phyloP scores from a whole-genome alignment of 2,329 filamentous ascomycete species.

The Fonsecaea multimorphosa region DNA sequence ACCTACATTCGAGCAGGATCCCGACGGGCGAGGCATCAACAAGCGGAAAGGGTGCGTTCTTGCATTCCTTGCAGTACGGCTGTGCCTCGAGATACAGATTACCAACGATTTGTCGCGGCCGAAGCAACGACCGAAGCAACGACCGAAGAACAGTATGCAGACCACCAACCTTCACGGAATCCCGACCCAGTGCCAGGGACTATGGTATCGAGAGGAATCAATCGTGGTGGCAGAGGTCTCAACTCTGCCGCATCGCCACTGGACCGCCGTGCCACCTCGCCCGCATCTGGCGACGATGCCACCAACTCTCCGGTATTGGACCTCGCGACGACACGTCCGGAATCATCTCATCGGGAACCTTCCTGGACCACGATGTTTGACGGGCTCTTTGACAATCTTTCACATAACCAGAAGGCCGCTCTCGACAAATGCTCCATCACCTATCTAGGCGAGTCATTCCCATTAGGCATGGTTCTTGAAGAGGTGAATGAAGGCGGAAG shows the following conservation, averaged over 20 bases:
- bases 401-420: neutral
- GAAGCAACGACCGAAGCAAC: neutral
- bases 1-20: neutral
- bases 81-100: neutral
- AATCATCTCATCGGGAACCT: slow-evolving; percentile 5
- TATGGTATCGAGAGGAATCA: neutral
- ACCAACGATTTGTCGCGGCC: neutral
- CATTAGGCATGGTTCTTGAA: slow-evolving; percentile 1
- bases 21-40: neutral
- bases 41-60: neutral
- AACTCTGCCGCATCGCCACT: neutral
- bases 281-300: neutral
- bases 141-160: neutral
- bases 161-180: neutral
- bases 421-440: slow-evolving; percentile 18
- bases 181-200: neutral
- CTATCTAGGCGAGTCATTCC: slow-evolving; percentile 14
- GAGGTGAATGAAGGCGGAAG: neutral
- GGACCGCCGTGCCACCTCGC: neutral
- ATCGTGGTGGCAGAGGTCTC: neutral
- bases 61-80: neutral
- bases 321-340: neutral
- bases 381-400: neutral
- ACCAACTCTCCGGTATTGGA: neutral
- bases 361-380: slow-evolving; percentile 19